Evolutionary conservation across 2,329 filamentous ascomycete species (phyloP).

Genomic region (Trichoderma koningiopsis): DNA sequence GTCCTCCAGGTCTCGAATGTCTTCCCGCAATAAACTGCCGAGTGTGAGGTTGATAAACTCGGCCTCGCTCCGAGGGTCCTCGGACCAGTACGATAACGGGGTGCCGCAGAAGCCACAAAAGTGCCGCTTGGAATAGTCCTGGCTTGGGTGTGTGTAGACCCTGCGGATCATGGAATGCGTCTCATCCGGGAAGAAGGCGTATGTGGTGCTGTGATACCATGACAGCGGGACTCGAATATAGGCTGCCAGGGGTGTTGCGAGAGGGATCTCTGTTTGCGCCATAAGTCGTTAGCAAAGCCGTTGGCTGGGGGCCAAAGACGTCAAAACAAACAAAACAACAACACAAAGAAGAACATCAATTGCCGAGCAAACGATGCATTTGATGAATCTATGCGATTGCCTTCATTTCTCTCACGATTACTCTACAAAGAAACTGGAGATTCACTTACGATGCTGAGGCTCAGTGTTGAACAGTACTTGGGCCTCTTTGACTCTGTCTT

Average conservation of each 20-base stretch:
- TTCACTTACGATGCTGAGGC: conserved; percentile 67
- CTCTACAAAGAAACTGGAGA: neutral
- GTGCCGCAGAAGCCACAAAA: conserved; percentile 95
- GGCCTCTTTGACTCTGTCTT: conserved; percentile 56
- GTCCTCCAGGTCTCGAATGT: conserved; percentile 72
- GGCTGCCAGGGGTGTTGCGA: conserved; percentile 73
- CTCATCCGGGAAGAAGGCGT: conserved; percentile 78
- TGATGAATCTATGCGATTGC: neutral
- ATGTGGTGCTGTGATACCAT: conserved; percentile 78
- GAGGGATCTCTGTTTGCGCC: conserved; percentile 57
- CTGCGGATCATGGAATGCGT: conserved; percentile 66
- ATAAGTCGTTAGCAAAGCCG: neutral
- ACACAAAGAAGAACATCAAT: neutral
- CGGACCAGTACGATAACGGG: conserved; percentile 80
- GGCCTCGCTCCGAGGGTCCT: conserved; percentile 68
- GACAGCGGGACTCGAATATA: conserved; percentile 80
- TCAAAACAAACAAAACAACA: neutral
- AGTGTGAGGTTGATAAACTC: conserved; percentile 80
- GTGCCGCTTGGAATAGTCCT: conserved; percentile 65
- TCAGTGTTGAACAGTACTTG: conserved; percentile 76
- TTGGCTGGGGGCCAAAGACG: neutral
- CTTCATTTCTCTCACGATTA: neutral
- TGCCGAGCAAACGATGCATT: neutral
- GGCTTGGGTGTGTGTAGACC: conserved; percentile 62
- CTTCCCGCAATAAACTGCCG: conserved; percentile 72